phyloP scores from a whole-genome alignment of 1,284 basidiomycete genomes.

The Cystobasidiaceae sp. region DNA sequence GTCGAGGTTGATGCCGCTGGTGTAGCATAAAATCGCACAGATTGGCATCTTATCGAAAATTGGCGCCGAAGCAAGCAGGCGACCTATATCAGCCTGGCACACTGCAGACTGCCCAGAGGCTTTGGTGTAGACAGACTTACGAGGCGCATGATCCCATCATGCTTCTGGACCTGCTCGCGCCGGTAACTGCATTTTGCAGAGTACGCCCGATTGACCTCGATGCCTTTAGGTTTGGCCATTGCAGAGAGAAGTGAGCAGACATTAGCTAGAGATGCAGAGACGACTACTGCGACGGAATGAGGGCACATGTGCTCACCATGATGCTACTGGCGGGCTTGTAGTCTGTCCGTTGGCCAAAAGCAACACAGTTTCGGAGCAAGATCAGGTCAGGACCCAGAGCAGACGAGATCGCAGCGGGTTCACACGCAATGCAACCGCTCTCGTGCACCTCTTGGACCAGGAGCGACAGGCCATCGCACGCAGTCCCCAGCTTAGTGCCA shows the following conservation, averaged over 20 bases:
- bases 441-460: no score
- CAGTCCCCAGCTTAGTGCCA: no score
- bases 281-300: no score
- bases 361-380: no score
- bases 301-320: no score
- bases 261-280: no score
- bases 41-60: not conserved
- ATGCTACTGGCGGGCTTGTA: no score
- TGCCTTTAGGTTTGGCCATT: not conserved
- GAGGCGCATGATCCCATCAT: slow-evolving; percentile 1
- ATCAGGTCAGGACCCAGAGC: no score
- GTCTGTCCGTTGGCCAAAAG: no score
- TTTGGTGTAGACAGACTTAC: not conserved
- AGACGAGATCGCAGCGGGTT: no score
- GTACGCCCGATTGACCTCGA: slow-evolving; percentile 11
- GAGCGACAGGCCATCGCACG: no score
- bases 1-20: slow-evolving; percentile 12
- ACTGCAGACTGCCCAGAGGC: not conserved
- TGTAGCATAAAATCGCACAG: slow-evolving; percentile 27
- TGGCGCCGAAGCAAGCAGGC: not conserved
- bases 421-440: no score
- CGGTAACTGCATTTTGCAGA: slow-evolving; percentile 7
- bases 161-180: slow-evolving; percentile 5
- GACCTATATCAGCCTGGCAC: not conserved
- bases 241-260: not conserved